These are phyloP conservation scores for Trametes polyzona DNA, from an alignment of 1,284 basidiomycete species.

Conservation along the genomic window DNA sequence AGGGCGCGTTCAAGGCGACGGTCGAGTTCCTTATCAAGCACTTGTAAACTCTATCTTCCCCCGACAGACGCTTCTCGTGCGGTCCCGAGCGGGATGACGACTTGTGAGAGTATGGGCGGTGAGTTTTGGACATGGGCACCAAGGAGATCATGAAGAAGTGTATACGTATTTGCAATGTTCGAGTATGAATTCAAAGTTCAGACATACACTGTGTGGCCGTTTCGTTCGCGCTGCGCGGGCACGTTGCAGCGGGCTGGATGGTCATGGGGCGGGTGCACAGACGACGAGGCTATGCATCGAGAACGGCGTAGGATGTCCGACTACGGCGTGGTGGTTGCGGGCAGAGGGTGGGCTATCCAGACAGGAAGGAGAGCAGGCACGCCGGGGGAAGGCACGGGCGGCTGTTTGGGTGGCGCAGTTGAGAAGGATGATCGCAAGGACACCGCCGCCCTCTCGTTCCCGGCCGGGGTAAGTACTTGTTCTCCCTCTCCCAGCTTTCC, in stretches of 20 bases:
- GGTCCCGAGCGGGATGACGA: background rate
- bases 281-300: background rate
- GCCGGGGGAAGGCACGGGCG: background rate
- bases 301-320: background rate
- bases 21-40: constrained; percentile 36
- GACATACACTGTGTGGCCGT: background rate
- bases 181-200: background rate
- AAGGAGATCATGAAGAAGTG: background rate
- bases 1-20: constrained; percentile 37
- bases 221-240: too few species aligned
- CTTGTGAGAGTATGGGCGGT: too few species aligned
- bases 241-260: too few species aligned
- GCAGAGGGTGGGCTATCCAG: background rate
- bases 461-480: background rate
- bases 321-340: too few species aligned
- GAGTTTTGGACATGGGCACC: background rate
- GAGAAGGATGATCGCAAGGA: background rate
- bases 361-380: background rate
- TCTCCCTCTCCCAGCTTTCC: background rate
- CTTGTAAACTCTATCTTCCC: constrained; percentile 10
- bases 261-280: background rate
- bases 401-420: background rate
- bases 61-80: background rate
- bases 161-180: background rate
- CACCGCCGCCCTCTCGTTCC: background rate